Evolutionary conservation across 2,329 filamentous ascomycete genomes (phyloP), one percentile per base, ranked within the genome.

Genomic region (Coniochaeta sp.): DNA sequence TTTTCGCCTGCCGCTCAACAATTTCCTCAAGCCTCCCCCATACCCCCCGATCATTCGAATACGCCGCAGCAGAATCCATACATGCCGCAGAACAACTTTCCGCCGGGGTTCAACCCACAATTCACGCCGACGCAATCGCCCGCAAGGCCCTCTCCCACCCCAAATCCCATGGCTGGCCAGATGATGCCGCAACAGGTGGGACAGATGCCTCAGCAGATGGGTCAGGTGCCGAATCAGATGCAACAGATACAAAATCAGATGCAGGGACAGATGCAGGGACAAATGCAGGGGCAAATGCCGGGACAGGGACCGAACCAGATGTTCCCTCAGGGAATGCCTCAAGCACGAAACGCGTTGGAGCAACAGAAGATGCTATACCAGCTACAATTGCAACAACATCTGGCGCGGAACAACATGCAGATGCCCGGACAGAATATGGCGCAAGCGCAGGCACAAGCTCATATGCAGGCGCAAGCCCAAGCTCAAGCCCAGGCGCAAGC

Each of bases 1-100:
- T 96, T 96, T 72, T 93, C 90, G 1, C 89, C 90, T 17, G 87
- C 87, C 60, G 82, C 84, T 34, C 88, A 89, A 66, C 89, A 89
- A 69, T 90, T 91, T 40, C 75, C 83, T 17, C 89, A 93, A 69
- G 82, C 88, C 62, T 95, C 91, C 2, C 90, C 91, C 12, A 85
- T 89, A 17, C 86, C 89, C 5, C 89, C 89, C 26, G 90, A 95
- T 63, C 88, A 91, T 66, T 82, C 80, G 30, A 85, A 86, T 60
- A 92, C 89, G 9, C 89, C 90, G 0, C 90, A 93, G 69, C 89
- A 87, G 47, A 86, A 82, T 64, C 80, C 82, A n/a, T 91, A 86
- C 66, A 84, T 88, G 75, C 84, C 83, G 59, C 82, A 77, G 54
- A 75, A 76, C 22, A 78, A 77, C 36, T 87, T 88, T 66, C 72